Conservation (phyloP, 2,329 filamentous ascomycete species). For the Penicillium vulpinum region DNA sequence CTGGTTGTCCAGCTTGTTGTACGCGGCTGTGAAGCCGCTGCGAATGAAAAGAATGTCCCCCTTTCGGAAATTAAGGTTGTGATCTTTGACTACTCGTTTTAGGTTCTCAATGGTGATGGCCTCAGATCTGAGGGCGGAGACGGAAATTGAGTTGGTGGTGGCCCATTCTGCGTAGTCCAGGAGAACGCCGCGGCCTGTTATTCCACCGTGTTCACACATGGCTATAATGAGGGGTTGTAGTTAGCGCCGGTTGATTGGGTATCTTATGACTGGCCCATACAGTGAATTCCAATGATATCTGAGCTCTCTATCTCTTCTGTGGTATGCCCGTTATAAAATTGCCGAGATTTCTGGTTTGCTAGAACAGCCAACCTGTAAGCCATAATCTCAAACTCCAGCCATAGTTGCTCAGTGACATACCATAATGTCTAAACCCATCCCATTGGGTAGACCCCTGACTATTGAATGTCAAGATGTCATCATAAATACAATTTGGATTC, state of each 20-base stretch:
- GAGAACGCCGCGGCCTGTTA: constrained; percentile 24
- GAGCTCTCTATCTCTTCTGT: constrained; percentile 23
- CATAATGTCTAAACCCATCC: constrained; percentile 30
- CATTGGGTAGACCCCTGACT: constrained; percentile 27
- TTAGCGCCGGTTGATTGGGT: background rate
- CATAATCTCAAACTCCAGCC: background rate
- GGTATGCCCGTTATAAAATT: constrained; percentile 27
- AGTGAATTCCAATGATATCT: constrained; percentile 21
- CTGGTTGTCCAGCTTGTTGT: constrained; percentile 17
- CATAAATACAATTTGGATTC: constrained; percentile 21
- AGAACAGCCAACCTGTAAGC: background rate
- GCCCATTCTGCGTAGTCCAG: constrained; percentile 27
- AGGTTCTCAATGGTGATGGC: constrained; percentile 17
- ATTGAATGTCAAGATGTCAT: constrained; percentile 26
- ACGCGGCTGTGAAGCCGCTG: constrained; percentile 23
- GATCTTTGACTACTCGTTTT: constrained; percentile 15
- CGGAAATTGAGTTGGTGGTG: constrained; percentile 13
- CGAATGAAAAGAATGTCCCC: constrained; percentile 26
- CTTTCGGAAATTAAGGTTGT: constrained; percentile 19
- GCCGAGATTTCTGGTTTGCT: constrained; percentile 22
- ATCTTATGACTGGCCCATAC: constrained; percentile 5
- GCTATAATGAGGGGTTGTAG: constrained; percentile 1
- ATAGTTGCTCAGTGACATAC: background rate
- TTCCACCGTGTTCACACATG: constrained; percentile 24
- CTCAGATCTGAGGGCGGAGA: constrained; percentile 21